These are phyloP conservation scores for Haplosporangium gracile DNA, from an alignment of 192 early-diverging fungal species.

Conservation along the genomic window DNA sequence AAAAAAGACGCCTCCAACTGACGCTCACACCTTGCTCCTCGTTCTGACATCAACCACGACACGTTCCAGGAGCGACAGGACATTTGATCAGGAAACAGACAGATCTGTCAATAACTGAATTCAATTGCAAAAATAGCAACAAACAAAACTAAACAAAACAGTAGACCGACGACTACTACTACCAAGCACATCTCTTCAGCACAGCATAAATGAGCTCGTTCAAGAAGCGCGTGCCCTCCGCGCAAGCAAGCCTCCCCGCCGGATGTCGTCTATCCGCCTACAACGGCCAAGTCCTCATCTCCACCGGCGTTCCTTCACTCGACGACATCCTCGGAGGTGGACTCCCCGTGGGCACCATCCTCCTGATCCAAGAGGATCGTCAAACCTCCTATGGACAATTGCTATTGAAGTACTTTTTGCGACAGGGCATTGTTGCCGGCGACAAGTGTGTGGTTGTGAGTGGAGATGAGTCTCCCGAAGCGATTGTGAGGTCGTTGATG, in stretches of 20 bases:
- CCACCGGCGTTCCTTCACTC: slow-evolving; percentile 86
- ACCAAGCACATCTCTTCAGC: background rate
- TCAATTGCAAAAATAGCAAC: background rate
- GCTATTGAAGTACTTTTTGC: slow-evolving; percentile 85
- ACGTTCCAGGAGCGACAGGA: background rate
- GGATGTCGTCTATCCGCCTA: slow-evolving; percentile 83
- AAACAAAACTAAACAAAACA: background rate
- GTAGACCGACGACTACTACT: background rate
- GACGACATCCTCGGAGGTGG: slow-evolving; percentile 93
- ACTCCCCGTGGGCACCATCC: slow-evolving; percentile 82
- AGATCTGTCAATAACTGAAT: background rate
- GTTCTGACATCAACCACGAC: background rate
- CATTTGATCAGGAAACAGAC: background rate
- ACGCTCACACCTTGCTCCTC: background rate
- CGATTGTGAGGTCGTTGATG: slow-evolving; percentile 73
- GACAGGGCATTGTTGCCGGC: slow-evolving; percentile 84
- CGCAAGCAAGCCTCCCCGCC: slow-evolving; percentile 71
- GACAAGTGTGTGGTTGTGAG: slow-evolving; percentile 79
- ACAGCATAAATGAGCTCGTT: slow-evolving; percentile 49
- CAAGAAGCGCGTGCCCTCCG: slow-evolving; percentile 68
- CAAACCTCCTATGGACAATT: slow-evolving; percentile 86
- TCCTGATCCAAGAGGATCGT: slow-evolving; percentile 85
- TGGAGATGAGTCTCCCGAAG: slow-evolving; percentile 74
- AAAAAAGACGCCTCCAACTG: background rate
- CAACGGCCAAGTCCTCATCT: slow-evolving; percentile 82